Evolutionary conservation across 495 filamentous ascomycete genomes (phyloP).

Genomic region (Daldinia bambusicola): DNA sequence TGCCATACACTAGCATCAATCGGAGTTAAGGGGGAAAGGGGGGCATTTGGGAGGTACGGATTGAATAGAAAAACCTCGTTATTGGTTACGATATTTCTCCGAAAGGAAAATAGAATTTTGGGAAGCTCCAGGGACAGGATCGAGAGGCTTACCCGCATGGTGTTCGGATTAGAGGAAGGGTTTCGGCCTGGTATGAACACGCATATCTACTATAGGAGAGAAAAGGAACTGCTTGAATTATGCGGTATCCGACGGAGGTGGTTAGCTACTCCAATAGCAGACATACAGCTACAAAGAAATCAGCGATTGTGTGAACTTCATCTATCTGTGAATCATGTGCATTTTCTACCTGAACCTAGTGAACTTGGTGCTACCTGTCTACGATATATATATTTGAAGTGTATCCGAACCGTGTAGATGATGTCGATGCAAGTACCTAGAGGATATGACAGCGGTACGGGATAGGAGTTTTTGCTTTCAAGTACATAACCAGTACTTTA

Average conservation of each 20-base stretch:
- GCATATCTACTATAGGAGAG: not conserved
- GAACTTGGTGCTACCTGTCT: not conserved
- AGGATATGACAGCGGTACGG: not conserved
- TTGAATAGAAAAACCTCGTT: slow-evolving; percentile 25
- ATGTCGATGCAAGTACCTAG: not conserved
- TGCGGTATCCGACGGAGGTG: not conserved
- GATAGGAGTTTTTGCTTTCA: not conserved
- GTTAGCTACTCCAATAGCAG: not conserved
- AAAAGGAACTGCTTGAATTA: not conserved
- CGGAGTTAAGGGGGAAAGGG: slow-evolving; percentile 27
- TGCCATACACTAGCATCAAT: slow-evolving; percentile 32
- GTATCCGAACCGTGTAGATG: not conserved
- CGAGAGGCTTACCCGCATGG: slow-evolving; percentile 4
- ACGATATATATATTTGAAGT: not conserved
- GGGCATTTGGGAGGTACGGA: not conserved
- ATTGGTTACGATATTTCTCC: slow-evolving; percentile 15
- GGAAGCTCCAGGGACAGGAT: slow-evolving; percentile 10
- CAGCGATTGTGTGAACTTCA: not conserved
- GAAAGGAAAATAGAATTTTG: slow-evolving; percentile 19
- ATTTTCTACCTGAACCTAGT: not conserved
- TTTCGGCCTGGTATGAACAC: slow-evolving; percentile 4
- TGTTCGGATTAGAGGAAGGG: slow-evolving; percentile 13
- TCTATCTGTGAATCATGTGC: not conserved
- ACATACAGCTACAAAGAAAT: not conserved
- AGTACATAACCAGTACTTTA: not conserved